Percentiles rank a stretch among this genome's conserved stretches.
phyloP scores from a whole-genome alignment of 2,329 filamentous ascomycete genomes.

The Phialophora chinensis region DNA sequence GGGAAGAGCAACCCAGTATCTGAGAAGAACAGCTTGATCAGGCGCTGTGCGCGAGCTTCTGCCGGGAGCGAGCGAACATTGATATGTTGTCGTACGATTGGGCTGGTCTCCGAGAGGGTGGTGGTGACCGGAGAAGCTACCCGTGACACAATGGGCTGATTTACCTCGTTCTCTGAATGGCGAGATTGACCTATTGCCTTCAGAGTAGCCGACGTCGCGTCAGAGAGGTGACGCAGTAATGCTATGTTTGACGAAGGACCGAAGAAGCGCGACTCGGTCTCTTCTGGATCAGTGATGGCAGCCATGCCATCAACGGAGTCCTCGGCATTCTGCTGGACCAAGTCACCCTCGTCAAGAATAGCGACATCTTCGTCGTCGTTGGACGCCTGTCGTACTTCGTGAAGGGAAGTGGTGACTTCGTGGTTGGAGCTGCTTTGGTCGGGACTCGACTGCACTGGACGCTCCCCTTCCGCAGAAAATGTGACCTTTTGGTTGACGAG shows the following conservation, averaged over 20 bases:
- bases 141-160: slow-evolving; percentile 30
- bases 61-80: slow-evolving; percentile 32
- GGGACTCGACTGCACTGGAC: slow-evolving; percentile 7
- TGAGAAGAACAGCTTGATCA: slow-evolving; percentile 48
- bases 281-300: slow-evolving; percentile 46
- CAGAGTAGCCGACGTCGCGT: slow-evolving; percentile 31
- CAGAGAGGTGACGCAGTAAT: slow-evolving; percentile 32
- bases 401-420: not conserved
- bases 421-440: slow-evolving; percentile 2
- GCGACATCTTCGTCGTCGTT: slow-evolving; percentile 33
- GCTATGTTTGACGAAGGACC: slow-evolving; percentile 41
- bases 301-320: slow-evolving; percentile 48
- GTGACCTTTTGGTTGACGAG: slow-evolving; percentile 27
- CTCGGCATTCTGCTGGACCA: slow-evolving; percentile 29
- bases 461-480: slow-evolving; percentile 13
- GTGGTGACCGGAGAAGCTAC: slow-evolving; percentile 31
- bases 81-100: slow-evolving; percentile 21
- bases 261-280: slow-evolving; percentile 47
- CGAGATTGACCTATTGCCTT: slow-evolving; percentile 31
- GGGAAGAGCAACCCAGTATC: slow-evolving; percentile 44
- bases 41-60: slow-evolving; percentile 37
- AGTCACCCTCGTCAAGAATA: slow-evolving; percentile 29
- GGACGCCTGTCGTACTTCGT: not conserved
- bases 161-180: slow-evolving; percentile 24
- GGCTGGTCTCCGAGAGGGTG: slow-evolving; percentile 30